These are phyloP conservation scores for Jaltomata sinuosa DNA, from an alignment of 257 asterid species.

Conservation along the genomic window DNA sequence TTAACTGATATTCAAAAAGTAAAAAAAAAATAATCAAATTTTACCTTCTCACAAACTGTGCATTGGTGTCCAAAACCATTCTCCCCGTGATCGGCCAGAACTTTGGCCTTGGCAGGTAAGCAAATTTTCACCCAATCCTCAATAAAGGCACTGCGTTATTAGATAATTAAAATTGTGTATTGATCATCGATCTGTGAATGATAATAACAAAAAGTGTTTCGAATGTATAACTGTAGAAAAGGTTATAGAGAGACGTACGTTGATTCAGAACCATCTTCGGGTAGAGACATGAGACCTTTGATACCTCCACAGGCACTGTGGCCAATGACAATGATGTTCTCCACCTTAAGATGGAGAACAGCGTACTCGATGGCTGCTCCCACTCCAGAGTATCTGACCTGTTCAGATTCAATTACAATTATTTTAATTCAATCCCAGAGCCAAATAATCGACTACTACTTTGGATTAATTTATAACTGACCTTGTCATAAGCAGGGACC, in stretches of 20 bases:
- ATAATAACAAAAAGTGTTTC: not conserved
- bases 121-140: conserved; percentile 91
- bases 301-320: conserved; percentile 98
- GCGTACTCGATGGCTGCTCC: conserved; percentile 89
- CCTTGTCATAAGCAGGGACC: conserved; percentile 90
- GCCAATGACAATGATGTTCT: conserved; percentile 79
- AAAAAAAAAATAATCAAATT: not conserved
- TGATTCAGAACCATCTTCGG: conserved; percentile 50
- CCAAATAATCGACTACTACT: not conserved
- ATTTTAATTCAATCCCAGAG: not conserved
- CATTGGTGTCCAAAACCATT: conserved; percentile 43
- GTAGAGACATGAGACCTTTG: conserved; percentile 89
- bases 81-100: conserved; percentile 21
- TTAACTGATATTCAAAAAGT: not conserved
- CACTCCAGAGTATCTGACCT: conserved; percentile 60
- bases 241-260: conserved; percentile 35
- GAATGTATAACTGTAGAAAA: not conserved
- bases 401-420: conserved; percentile 6
- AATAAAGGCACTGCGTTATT: conserved; percentile 58
- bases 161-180: too few species aligned
- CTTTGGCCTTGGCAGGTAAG: conserved; percentile 77
- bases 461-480: not conserved
- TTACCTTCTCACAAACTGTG: conserved; percentile 64
- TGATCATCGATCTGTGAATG: not conserved
- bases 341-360: conserved; percentile 81